phyloP scores from a whole-genome alignment of 106 monocot genomes.

The Dendrobium officinale region DNA sequence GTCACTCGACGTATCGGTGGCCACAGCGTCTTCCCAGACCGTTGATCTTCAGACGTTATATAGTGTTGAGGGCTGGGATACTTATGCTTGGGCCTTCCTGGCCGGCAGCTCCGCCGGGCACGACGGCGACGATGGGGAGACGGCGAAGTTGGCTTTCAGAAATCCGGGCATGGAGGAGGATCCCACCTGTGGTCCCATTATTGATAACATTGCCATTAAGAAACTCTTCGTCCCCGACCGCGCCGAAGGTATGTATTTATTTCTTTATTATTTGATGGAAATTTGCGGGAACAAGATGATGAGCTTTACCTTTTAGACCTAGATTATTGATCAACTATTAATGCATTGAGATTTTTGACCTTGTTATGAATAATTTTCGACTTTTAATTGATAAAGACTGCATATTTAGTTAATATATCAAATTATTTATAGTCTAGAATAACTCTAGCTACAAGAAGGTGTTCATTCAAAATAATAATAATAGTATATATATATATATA shows the following conservation, averaged over 20 bases:
- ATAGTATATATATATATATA: no score
- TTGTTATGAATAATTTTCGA: not conserved
- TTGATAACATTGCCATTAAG: constrained; percentile 86
- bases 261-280: not conserved
- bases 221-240: constrained; percentile 77
- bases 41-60: constrained; percentile 96
- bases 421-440: not conserved
- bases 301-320: no score
- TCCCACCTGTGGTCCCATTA: constrained; percentile 85
- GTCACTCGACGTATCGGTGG: constrained; percentile 68
- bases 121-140: constrained; percentile 10
- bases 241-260: constrained; percentile 27
- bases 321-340: not conserved
- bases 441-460: not conserved
- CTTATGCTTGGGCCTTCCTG: constrained; percentile 81
- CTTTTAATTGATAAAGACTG: not conserved
- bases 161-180: constrained; percentile 98
- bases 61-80: constrained; percentile 90
- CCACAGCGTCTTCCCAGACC: constrained; percentile 18
- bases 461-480: no score
- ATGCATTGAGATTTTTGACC: not conserved
- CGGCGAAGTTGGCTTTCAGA: constrained; percentile 34
- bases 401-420: not conserved
- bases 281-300: no score
- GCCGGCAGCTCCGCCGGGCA: constrained; percentile 8